A percentile compares a stretch with the other conserved stretches of the same genome.
Evolutionary conservation across 192 early-diverging fungal species (phyloP).

Genomic region (Endogone sp.): DNA sequence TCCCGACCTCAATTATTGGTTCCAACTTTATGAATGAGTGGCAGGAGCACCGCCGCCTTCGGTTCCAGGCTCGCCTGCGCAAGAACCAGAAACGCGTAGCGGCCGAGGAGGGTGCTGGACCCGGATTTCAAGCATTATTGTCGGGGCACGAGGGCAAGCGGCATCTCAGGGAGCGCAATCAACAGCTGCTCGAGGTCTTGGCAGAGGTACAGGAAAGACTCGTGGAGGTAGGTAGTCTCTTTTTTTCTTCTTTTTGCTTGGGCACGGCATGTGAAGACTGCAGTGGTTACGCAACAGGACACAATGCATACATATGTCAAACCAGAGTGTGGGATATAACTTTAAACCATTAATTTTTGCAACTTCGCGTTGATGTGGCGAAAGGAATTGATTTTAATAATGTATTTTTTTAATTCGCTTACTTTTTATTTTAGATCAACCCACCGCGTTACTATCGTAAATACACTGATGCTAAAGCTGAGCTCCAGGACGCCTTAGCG

Average conservation of each 20-base stretch:
- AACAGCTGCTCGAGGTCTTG: constrained; percentile 9
- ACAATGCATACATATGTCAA: no score
- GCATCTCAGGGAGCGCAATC: constrained; percentile 11
- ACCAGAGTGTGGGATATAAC: no score
- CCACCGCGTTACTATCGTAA: constrained; percentile 15
- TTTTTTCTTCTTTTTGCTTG: no score
- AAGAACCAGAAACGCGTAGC: background rate
- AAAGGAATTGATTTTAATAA: no score
- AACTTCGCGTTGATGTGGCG: background rate
- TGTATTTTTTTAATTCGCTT: background rate
- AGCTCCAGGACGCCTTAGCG: background rate
- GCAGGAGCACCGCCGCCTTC: constrained; percentile 6
- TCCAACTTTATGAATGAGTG: constrained; percentile 51
- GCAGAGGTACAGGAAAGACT: constrained; percentile 17
- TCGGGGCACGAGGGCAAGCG: background rate
- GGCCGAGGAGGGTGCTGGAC: background rate
- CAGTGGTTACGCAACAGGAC: no score
- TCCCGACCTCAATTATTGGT: constrained; percentile 53
- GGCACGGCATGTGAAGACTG: no score
- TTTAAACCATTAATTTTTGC: no score
- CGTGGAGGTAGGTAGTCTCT: no score
- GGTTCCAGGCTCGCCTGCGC: background rate
- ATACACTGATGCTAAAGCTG: constrained; percentile 6
- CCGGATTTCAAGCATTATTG: no score
- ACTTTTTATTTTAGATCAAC: constrained; percentile 2